Conservation (phyloP, 1,139 yeast species). For the Hanseniaspora uvarum region DNA sequence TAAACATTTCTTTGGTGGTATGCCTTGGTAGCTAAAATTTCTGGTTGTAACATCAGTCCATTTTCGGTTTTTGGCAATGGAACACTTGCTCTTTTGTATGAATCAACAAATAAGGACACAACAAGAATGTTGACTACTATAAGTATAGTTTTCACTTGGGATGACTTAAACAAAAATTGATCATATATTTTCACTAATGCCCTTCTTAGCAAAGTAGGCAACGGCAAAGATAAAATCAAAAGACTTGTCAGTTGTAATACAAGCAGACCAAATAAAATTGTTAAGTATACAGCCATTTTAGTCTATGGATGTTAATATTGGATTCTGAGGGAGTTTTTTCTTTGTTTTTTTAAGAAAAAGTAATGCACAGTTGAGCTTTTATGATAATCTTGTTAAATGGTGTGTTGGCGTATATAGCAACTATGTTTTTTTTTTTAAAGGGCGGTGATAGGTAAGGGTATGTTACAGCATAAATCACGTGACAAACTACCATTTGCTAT, state of each 20-base stretch:
- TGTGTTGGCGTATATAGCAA: too few species aligned
- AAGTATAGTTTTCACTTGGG: slow-evolving; percentile 43
- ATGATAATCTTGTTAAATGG: too few species aligned
- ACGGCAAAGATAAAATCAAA: slow-evolving; percentile 48
- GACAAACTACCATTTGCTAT: too few species aligned
- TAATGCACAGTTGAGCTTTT: too few species aligned
- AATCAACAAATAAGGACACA: slow-evolving; percentile 49
- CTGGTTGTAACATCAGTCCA: slow-evolving; percentile 23
- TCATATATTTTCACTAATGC: slow-evolving; percentile 37
- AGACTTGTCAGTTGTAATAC: slow-evolving; percentile 46
- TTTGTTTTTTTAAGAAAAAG: too few species aligned
- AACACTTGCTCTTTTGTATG: slow-evolving; percentile 41
- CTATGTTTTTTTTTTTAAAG: too few species aligned
- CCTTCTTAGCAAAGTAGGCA: slow-evolving; percentile 48
- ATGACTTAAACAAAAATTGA: slow-evolving; percentile 30
- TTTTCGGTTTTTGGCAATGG: slow-evolving; percentile 25
- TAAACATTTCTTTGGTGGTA: slow-evolving; percentile 64
- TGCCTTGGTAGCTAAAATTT: slow-evolving; percentile 38
- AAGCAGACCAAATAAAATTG: slow-evolving; percentile 33
- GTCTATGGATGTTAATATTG: too few species aligned
- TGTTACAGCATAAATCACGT: too few species aligned
- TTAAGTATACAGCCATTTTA: slow-evolving; percentile 33
- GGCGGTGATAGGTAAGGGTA: too few species aligned
- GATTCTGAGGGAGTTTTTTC: not conserved
- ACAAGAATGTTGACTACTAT: slow-evolving; percentile 41